phyloP scores from a whole-genome alignment of 805 yeast species.

The Yarrowia divulgata region DNA sequence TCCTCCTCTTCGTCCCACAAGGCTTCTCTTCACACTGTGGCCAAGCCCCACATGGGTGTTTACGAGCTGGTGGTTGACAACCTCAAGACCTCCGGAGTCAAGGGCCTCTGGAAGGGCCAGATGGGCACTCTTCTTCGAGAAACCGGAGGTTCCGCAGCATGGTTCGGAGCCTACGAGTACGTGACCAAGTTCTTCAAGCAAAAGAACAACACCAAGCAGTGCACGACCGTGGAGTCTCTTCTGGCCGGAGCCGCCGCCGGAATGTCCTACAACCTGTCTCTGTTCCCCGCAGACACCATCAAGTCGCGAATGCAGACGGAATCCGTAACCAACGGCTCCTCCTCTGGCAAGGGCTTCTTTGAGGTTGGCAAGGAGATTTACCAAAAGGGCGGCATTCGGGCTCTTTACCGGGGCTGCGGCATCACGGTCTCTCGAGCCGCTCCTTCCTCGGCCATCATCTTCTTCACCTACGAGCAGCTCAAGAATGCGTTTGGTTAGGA shows the following conservation, averaged over 20 bases:
- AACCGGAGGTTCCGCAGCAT: conserved; percentile 86
- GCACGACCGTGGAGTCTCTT: conserved; percentile 62
- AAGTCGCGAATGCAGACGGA: conserved; percentile 84
- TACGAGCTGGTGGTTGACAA: conserved; percentile 55
- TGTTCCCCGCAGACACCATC: conserved; percentile 90
- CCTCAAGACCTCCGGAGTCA: conserved; percentile 60
- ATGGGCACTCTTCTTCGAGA: conserved; percentile 82
- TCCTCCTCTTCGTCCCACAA: conserved; percentile 47
- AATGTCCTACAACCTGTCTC: conserved; percentile 73
- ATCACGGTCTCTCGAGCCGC: conserved; percentile 81
- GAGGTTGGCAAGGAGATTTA: conserved; percentile 55
- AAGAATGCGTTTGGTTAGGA: conserved; percentile 39
- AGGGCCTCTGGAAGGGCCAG: conserved; percentile 89
- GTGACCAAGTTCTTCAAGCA: conserved; percentile 45
- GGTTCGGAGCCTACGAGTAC: conserved; percentile 90
- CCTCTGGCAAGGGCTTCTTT: conserved; percentile 49
- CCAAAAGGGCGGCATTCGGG: conserved; percentile 65
- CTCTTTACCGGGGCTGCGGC: conserved; percentile 84
- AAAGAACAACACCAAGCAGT: conserved; percentile 44
- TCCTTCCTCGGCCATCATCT: conserved; percentile 90
- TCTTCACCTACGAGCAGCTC: conserved; percentile 71
- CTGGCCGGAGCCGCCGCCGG: conserved; percentile 90
- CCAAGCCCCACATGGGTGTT: conserved; percentile 42
- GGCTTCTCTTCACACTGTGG: conserved; percentile 35
- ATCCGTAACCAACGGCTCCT: conserved; percentile 51